Conservation (phyloP, 2,329 filamentous ascomycete species). For the Drechslerella coelobrocha region DNA sequence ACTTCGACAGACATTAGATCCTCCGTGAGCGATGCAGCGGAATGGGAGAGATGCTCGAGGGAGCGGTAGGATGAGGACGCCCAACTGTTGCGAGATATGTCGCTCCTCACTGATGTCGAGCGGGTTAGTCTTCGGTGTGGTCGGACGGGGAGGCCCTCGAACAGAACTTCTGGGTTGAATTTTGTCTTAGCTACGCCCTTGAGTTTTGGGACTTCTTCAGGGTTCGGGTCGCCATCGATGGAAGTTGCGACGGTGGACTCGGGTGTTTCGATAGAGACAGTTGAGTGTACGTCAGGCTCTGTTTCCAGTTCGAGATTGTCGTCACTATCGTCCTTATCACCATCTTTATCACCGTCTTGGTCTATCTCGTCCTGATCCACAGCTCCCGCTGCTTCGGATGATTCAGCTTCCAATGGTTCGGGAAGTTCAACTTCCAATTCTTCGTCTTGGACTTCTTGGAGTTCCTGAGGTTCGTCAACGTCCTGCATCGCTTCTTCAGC, state of each 20-base stretch:
- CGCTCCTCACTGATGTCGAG: constrained; percentile 45
- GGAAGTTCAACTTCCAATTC: too few species aligned
- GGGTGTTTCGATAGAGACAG: constrained; percentile 8
- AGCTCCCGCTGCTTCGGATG: constrained; percentile 14
- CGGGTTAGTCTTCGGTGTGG: constrained; percentile 36
- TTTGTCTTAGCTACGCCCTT: constrained; percentile 48
- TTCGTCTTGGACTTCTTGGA: constrained; percentile 6
- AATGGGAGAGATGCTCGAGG: constrained; percentile 46
- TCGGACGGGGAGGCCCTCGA: constrained; percentile 39
- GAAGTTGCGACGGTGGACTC: constrained; percentile 35
- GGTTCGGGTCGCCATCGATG: constrained; percentile 17
- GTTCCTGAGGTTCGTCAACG: constrained; percentile 6
- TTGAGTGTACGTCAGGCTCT: constrained; percentile 29
- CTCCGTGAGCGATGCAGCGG: constrained; percentile 35
- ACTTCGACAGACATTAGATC: constrained; percentile 56
- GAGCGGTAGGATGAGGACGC: constrained; percentile 47
- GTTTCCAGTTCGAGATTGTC: constrained; percentile 37
- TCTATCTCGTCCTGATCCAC: constrained; percentile 27
- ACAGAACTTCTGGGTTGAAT: constrained; percentile 44
- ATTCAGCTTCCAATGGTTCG: too few species aligned
- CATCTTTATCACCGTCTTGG: constrained; percentile 26
- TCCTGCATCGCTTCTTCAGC: constrained; percentile 30
- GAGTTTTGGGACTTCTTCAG: constrained; percentile 35
- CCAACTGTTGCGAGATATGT: constrained; percentile 43
- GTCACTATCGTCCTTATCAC: constrained; percentile 35